Percentiles rank a stretch among this genome's conserved stretches.
Conservation (phyloP, 192 early-diverging fungal genomes). For the Pecoramyces ruminantium region DNA sequence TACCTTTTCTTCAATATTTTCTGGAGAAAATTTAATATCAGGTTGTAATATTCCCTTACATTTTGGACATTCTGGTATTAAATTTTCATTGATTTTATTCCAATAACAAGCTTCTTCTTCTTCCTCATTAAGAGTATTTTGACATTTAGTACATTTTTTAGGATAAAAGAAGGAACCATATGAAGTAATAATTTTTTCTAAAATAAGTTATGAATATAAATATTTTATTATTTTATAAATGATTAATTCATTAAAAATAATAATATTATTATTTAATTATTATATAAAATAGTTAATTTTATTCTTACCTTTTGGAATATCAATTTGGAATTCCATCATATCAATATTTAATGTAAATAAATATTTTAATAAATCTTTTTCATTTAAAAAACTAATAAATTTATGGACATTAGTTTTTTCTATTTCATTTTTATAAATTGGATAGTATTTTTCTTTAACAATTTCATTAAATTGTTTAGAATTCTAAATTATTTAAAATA, state of each 20-base stretch:
- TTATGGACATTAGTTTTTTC: not conserved
- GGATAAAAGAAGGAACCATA: not conserved
- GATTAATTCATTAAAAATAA: no score
- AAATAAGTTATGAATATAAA: no score
- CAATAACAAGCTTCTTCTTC: not conserved
- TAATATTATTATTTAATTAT: no score
- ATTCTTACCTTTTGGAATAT: not conserved
- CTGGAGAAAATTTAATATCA: not conserved
- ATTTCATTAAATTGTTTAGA: not conserved
- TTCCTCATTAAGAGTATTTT: not conserved
- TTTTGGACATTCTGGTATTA: not conserved
- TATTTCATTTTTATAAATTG: not conserved
- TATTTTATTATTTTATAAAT: no score
- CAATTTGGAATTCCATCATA: not conserved
- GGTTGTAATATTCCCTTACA: not conserved
- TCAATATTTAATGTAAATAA: not conserved
- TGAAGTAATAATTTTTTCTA: not conserved
- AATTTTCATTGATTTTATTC: not conserved
- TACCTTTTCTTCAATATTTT: not conserved
- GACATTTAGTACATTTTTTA: not conserved
- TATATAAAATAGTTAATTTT: no score
- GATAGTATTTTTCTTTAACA: not conserved
- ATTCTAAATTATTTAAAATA: not conserved
- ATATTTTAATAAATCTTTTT: not conserved
- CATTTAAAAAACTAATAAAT: not conserved